These are phyloP conservation scores for Cystobasidium ongulense DNA, from an alignment of 768 basidiomycete species.

Conservation along the genomic window DNA sequence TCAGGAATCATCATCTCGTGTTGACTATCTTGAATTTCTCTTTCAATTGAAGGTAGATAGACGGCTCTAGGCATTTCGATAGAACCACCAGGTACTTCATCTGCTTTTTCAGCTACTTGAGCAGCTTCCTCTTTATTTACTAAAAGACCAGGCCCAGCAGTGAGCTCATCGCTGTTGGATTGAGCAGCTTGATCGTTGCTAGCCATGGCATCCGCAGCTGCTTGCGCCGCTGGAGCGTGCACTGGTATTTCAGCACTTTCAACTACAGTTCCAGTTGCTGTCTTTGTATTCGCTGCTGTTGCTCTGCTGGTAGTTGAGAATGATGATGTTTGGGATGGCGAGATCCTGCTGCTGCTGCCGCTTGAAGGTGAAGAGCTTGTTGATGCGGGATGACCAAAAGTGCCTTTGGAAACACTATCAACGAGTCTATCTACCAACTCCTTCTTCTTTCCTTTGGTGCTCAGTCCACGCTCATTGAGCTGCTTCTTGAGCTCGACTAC, in stretches of 20 bases:
- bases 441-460: conserved; percentile 16
- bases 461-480: conserved; percentile 19
- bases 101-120: conserved; percentile 10
- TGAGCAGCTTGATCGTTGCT: neutral
- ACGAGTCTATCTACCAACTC: conserved; percentile 13
- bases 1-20: conserved; percentile 18
- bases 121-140: conserved; percentile 1
- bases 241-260: neutral
- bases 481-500: conserved; percentile 11
- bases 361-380: neutral
- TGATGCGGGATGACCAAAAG: neutral
- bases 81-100: conserved; percentile 23
- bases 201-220: neutral
- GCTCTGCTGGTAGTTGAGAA: conserved; percentile 7
- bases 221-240: neutral
- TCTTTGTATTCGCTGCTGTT: neutral
- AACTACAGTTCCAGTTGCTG: neutral
- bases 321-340: conserved; percentile 1
- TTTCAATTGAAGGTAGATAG: conserved; percentile 2
- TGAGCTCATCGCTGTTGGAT: neutral
- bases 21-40: neutral
- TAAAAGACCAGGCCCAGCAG: neutral
- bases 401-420: neutral
- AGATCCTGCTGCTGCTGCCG: conserved; percentile 11
- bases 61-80: conserved; percentile 25